A percentile compares a stretch with the other conserved stretches of the same genome.
phyloP scores from a whole-genome alignment of 169 alveolate genomes.

The Eimeria necatrix region DNA sequence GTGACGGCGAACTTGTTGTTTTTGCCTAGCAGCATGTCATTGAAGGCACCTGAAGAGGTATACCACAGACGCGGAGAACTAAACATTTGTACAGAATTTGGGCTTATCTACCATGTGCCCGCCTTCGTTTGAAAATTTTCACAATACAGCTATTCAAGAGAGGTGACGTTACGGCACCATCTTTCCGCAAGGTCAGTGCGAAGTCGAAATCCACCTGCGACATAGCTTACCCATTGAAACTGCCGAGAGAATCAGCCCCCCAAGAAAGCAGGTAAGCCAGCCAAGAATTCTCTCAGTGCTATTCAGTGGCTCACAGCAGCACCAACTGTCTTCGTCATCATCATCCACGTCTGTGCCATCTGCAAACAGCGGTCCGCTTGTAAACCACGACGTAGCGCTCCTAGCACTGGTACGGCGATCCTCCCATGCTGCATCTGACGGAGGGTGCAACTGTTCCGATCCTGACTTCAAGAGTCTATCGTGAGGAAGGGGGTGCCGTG shows the following conservation, averaged over 20 bases:
- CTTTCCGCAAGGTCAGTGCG: too few relatives aligned
- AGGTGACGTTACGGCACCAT: too few relatives aligned
- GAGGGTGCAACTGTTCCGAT: conserved; percentile 42
- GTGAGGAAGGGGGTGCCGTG: conserved; percentile 56
- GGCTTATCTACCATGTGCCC: not conserved
- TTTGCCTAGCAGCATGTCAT: conserved; percentile 72
- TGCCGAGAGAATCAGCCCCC: conserved; percentile 77
- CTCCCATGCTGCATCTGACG: conserved; percentile 22
- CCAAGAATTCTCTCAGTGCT: conserved; percentile 75
- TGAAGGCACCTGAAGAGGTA: conserved; percentile 71
- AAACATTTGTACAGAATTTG: not conserved
- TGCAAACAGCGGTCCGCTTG: conserved; percentile 28
- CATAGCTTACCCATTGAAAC: conserved; percentile 70
- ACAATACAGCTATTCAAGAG: too few relatives aligned
- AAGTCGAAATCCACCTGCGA: not conserved
- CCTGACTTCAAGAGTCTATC: conserved; percentile 22
- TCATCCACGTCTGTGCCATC: conserved; percentile 56
- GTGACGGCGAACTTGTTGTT: conserved; percentile 79
- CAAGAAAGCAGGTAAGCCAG: conserved; percentile 79
- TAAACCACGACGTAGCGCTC: conserved; percentile 50
- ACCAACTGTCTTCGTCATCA: conserved; percentile 73
- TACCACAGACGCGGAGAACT: not conserved
- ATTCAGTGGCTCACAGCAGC: conserved; percentile 73
- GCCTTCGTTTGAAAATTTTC: not conserved
- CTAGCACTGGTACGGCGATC: conserved; percentile 42